These are phyloP conservation scores for Ceratobasidium sp. DNA, from an alignment of 1,284 basidiomycete genomes.

Conservation along the genomic window DNA sequence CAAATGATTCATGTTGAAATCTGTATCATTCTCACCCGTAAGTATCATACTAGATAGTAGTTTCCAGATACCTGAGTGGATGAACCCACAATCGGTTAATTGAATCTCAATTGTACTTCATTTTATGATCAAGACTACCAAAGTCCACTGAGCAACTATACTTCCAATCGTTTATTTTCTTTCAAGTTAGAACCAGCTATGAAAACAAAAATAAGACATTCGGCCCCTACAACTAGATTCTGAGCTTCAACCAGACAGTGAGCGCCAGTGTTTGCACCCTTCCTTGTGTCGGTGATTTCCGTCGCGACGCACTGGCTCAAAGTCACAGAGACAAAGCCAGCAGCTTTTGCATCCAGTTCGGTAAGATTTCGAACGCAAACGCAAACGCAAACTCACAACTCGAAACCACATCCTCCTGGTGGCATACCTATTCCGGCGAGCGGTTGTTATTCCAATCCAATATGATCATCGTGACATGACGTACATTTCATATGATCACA, in stretches of 20 bases:
- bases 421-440: not conserved
- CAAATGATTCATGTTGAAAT: too few species aligned
- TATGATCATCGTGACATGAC: not conserved
- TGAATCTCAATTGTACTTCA: too few species aligned
- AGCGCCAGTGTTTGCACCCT: slow-evolving; percentile 3
- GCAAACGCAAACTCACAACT: slow-evolving; percentile 18
- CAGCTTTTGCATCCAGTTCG: not conserved
- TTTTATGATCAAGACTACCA: too few species aligned
- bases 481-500: slow-evolving; percentile 46
- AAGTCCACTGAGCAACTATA: too few species aligned
- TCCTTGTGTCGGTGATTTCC: slow-evolving; percentile 34
- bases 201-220: not conserved
- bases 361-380: not conserved
- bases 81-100: too few species aligned
- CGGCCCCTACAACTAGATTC: not conserved
- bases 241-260: not conserved
- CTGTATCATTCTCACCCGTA: too few species aligned
- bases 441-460: not conserved
- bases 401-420: slow-evolving; percentile 41
- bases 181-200: not conserved
- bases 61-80: too few species aligned
- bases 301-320: slow-evolving; percentile 34
- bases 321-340: slow-evolving; percentile 41
- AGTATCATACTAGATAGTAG: too few species aligned
- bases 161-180: not conserved